phyloP scores from a whole-genome alignment of 2,329 filamentous ascomycete genomes.

The Akanthomyces dipterigenus region DNA sequence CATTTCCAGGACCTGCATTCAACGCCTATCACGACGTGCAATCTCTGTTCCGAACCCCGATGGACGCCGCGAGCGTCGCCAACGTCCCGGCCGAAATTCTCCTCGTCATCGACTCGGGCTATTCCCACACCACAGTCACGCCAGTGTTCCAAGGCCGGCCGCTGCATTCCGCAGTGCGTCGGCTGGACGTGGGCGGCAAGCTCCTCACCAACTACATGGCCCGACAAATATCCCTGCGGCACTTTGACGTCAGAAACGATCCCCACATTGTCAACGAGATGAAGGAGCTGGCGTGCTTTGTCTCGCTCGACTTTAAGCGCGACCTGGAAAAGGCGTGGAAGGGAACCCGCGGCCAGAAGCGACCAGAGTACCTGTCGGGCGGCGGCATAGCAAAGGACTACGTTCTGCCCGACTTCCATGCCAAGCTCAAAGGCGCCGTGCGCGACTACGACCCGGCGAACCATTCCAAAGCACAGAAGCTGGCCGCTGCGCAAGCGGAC shows the following conservation, averaged over 20 bases:
- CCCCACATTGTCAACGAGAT: slow-evolving; percentile 91
- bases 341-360: slow-evolving; percentile 55
- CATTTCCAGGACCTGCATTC: slow-evolving; percentile 55
- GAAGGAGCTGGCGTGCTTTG: slow-evolving; percentile 83
- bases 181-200: slow-evolving; percentile 88
- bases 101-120: slow-evolving; percentile 85
- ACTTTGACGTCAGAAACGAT: slow-evolving; percentile 95
- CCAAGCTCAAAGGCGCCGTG: slow-evolving; percentile 56
- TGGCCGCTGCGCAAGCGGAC: slow-evolving; percentile 33
- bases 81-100: slow-evolving; percentile 65
- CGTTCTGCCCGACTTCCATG: slow-evolving; percentile 74
- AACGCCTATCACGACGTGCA: slow-evolving; percentile 80
- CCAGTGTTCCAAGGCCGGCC: slow-evolving; percentile 77
- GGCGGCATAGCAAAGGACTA: slow-evolving; percentile 78
- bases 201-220: slow-evolving; percentile 89
- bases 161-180: slow-evolving; percentile 71
- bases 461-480: slow-evolving; percentile 45
- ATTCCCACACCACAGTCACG: slow-evolving; percentile 87
- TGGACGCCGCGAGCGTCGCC: slow-evolving; percentile 34
- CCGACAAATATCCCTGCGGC: slow-evolving; percentile 78
- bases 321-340: slow-evolving; percentile 86
- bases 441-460: slow-evolving; percentile 68
- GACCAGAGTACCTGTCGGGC: slow-evolving; percentile 41
- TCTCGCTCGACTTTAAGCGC: slow-evolving; percentile 65
- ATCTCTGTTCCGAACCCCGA: slow-evolving; percentile 56